Evolutionary conservation across 805 yeast species (phyloP).

Genomic region (Barnettozyma sucrosica): DNA sequence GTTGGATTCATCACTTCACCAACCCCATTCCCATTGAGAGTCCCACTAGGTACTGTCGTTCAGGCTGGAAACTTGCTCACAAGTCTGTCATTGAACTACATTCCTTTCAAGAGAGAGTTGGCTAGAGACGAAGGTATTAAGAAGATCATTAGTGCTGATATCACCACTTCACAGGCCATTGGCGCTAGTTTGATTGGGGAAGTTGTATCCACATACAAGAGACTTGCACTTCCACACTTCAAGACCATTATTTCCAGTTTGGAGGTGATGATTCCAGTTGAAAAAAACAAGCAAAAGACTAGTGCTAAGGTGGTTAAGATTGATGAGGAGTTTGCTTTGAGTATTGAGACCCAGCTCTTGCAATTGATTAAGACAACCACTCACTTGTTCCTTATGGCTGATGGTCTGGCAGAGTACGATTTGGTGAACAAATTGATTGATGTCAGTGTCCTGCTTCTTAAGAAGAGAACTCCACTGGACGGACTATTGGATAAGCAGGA

Average conservation of each 20-base stretch:
- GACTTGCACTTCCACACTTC: slow-evolving; percentile 40
- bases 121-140: slow-evolving; percentile 49
- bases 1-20: slow-evolving; percentile 41
- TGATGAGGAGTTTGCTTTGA: slow-evolving; percentile 28
- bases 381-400: slow-evolving; percentile 29
- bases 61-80: slow-evolving; percentile 47
- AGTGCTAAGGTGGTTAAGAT: slow-evolving; percentile 33
- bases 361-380: slow-evolving; percentile 28
- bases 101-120: slow-evolving; percentile 49
- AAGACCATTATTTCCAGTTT: slow-evolving; percentile 45
- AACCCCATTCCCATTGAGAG: slow-evolving; percentile 48
- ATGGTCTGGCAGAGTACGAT: slow-evolving; percentile 43
- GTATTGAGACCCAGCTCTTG: slow-evolving; percentile 29
- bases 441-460: slow-evolving; percentile 39
- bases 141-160: slow-evolving; percentile 36
- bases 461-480: slow-evolving; percentile 29
- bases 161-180: slow-evolving; percentile 38
- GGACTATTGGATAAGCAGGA: slow-evolving; percentile 24
- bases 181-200: slow-evolving; percentile 39
- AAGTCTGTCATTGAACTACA: slow-evolving; percentile 48
- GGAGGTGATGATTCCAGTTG: slow-evolving; percentile 56
- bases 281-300: slow-evolving; percentile 28
- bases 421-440: slow-evolving; percentile 53
- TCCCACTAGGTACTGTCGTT: slow-evolving; percentile 59
- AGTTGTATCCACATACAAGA: slow-evolving; percentile 26